A percentile compares a stretch with the other conserved stretches of the same genome.
These are phyloP conservation scores for Ganoderma leucocontextum DNA, from an alignment of 1,284 basidiomycete genomes.

Conservation along the genomic window DNA sequence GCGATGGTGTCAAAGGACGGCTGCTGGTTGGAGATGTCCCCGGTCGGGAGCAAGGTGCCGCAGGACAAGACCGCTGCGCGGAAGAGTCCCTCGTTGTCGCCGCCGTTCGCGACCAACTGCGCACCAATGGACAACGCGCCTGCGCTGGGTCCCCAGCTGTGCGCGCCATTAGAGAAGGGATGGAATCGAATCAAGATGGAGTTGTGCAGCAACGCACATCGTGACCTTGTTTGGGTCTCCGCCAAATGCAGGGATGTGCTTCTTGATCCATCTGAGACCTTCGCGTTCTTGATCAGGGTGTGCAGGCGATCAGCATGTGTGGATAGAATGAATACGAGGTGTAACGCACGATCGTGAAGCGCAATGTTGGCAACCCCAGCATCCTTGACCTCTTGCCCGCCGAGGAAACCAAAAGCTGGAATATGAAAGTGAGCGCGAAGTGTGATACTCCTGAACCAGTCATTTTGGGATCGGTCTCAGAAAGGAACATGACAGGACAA, in stretches of 20 bases:
- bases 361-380: conserved; percentile 43
- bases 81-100: conserved; percentile 38
- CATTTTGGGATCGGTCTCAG: too few species aligned
- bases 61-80: background rate
- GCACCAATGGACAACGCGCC: conserved; percentile 47
- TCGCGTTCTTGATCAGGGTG: background rate
- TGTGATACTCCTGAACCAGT: too few species aligned
- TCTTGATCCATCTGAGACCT: conserved; percentile 65
- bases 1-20: background rate
- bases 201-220: conserved; percentile 27
- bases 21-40: background rate
- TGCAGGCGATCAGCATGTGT: background rate
- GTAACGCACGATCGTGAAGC: conserved; percentile 54
- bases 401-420: conserved; percentile 14
- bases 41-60: background rate
- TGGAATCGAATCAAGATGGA: background rate
- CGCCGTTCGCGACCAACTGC: conserved; percentile 44
- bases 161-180: background rate
- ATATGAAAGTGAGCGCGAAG: too few species aligned
- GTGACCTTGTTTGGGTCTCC: conserved; percentile 48
- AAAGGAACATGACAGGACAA: too few species aligned
- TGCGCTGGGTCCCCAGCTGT: conserved; percentile 51
- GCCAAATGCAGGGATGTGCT: conserved; percentile 49
- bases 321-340: background rate
- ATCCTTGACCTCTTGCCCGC: conserved; percentile 54